Base-by-base conservation (phyloP, 2,329 filamentous ascomycete species). In the Talaromyces sp. region DNA sequence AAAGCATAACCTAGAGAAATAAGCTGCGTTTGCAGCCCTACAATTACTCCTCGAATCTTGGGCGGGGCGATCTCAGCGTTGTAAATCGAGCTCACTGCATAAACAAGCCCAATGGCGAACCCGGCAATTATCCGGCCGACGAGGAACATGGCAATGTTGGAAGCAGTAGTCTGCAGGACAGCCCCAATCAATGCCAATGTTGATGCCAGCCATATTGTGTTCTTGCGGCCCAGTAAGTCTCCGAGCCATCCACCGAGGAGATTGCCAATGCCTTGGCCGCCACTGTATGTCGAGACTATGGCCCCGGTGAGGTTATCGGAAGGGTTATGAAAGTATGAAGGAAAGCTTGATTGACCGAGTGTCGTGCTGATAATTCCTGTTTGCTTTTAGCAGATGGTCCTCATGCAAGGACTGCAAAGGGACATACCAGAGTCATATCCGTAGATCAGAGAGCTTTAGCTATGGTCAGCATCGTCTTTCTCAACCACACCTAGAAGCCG, bases 1-100 rank as follows among this genome's bases (percentile, higher is more conserved):
- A 27, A 87, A 86, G 79, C 87, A 88, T 72, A 92, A 88, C 72
- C 91, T 53, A 85, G 83, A 55, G 87, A 86, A 24, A 92, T 87
- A 32, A 92, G 80, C 3, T 63, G 59, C 26, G 26, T 52, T 72
- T 91, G 88, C 52, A 85, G 83, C 55, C 88, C 86, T 24, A 91
- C 87, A 38, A 92, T 80, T 35, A 86, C 82, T 19, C 82, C 83
- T 64, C 83, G 78, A 67, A 79, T 82, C 32, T 75, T 77, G 0
- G 82, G 81, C 26, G 80, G 81, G 9, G 83, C 86, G 19, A 91
- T 80, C 81, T 84, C 66, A 1, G 64, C 62, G 32, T 65, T 67
- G 29, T 64, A 31, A 32, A 67, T 64, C 2, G 66, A 64, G 27
- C 61, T 62, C 19, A 31, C 17, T 21, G 35, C 55, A 21, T 9